Base-by-base conservation (phyloP, 805 yeast species). In the Spathaspora boniae region DNA sequence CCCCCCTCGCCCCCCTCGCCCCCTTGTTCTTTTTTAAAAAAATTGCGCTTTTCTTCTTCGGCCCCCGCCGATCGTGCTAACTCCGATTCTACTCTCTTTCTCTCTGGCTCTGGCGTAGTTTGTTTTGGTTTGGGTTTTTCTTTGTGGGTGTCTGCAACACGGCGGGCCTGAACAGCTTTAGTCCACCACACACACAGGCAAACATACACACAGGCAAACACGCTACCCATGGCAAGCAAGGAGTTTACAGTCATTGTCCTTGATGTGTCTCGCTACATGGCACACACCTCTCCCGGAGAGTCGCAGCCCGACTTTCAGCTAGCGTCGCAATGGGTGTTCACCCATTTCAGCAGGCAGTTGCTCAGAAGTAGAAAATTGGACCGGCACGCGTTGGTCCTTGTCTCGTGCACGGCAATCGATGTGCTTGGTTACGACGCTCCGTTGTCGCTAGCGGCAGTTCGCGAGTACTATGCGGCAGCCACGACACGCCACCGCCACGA, bases 221-320 rank as follows among this genome's bases (percentile, higher is more conserved):
- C 12, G 11, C 33, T 5, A 3, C 11, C 33, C 11, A 34, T 39
- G 39, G 36, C 42, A 9, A n/a, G n/a, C n/a, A 43, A 68, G 46
- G 72, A 66, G 35, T 57, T 59, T 21, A 72, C 78, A 0, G 56
- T 62, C 1, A 76, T 71, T 43, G 60, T 78, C 7, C 63, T 76
- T 11, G 86, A 80, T 49, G 56, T 70, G 9, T 66, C 74, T 8
- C 60, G 63, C 50, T 43, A 70, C 44, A 49, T 69, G 78, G 52
- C 69, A 49, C 40, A 71, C 62, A 44, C 19, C 11, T 11, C 11
- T 22, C 12, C 25, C 25, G 12, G 12, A 11, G 12, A 22, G 11
- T 12, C 11, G 3, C 67, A 59, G 14, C 69, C 55, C 43, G 53
- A 65, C 51, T 44, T 69, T 9, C 62, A 56, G 4, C 44, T 50